A percentile compares a stretch with the other conserved stretches of the same genome.
Conservation (phyloP, 441 rosid species). For the Kokia cookei region DNA sequence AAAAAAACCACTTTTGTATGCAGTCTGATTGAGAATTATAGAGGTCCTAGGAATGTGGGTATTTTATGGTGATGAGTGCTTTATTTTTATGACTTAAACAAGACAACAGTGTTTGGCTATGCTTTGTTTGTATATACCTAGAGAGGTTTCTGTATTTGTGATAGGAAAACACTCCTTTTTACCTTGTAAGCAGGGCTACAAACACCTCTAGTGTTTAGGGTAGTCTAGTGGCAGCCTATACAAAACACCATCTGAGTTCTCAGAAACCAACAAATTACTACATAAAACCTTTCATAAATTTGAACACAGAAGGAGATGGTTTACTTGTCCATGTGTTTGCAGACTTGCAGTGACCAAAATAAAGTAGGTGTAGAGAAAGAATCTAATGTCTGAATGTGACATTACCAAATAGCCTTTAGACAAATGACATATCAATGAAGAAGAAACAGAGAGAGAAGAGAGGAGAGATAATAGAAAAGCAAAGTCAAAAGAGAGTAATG, state of each 20-base stretch:
- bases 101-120: slow-evolving; percentile 3
- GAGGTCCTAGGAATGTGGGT: slow-evolving; percentile 2
- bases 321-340: neutral
- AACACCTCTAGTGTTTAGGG: slow-evolving; percentile 1
- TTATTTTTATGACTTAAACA: neutral
- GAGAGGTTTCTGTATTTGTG: slow-evolving; percentile 9
- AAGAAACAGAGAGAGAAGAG: neutral
- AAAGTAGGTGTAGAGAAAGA: slow-evolving; percentile 30
- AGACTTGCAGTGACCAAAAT: slow-evolving; percentile 4
- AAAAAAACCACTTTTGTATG: slow-evolving; percentile 20
- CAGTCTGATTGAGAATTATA: slow-evolving; percentile 17
- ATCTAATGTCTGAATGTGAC: slow-evolving; percentile 49
- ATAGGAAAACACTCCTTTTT: neutral
- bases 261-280: neutral
- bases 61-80: neutral
- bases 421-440: slow-evolving; percentile 36
- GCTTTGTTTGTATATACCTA: slow-evolving; percentile 3
- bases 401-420: slow-evolving; percentile 40
- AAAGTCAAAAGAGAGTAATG: slow-evolving; percentile 22
- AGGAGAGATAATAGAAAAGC: neutral
- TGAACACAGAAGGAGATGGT: slow-evolving; percentile 3
- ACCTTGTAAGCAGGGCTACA: slow-evolving; percentile 17
- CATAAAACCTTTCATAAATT: neutral
- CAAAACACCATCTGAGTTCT: neutral
- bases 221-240: neutral